Conservation (phyloP, 2,329 filamentous ascomycete genomes). For the Scolecobasidium constrictum region DNA sequence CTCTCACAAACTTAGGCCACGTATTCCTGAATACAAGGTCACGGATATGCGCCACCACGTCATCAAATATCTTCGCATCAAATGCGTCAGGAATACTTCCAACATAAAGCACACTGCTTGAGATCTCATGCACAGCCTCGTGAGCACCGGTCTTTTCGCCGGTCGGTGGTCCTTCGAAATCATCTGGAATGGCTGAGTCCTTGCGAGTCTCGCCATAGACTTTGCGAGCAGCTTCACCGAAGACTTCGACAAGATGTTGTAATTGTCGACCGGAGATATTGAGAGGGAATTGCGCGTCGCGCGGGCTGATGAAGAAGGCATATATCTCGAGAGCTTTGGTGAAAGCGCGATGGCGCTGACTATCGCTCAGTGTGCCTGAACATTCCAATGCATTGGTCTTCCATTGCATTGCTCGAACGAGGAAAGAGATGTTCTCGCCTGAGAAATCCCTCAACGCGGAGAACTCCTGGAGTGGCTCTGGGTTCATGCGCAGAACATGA, state of each 20-base stretch:
- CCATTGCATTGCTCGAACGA: constrained; percentile 23
- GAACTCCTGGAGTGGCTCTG: constrained; percentile 21
- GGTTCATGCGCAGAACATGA: constrained; percentile 20
- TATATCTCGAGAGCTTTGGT: constrained; percentile 22
- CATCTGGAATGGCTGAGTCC: too few relatives aligned
- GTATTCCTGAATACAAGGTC: constrained; percentile 25
- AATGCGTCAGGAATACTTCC: constrained; percentile 18
- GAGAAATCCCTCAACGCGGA: constrained; percentile 24
- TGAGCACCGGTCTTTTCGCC: too few relatives aligned
- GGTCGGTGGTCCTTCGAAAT: constrained; percentile 14
- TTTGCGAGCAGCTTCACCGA: constrained; percentile 16
- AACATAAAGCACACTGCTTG: constrained; percentile 17
- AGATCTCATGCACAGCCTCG: too few relatives aligned
- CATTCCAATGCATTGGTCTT: too few relatives aligned
- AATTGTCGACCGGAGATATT: constrained; percentile 22
- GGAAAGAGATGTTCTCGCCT: constrained; percentile 25
- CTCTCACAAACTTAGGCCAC: constrained; percentile 26
- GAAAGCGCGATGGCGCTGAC: constrained; percentile 17
- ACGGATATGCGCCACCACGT: constrained; percentile 22
- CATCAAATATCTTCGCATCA: constrained; percentile 20
- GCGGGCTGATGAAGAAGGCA: constrained; percentile 22
- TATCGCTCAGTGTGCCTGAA: too few relatives aligned
- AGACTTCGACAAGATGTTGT: constrained; percentile 19
- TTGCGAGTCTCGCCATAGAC: too few relatives aligned
- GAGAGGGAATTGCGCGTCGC: constrained; percentile 24